Base-by-base conservation (phyloP, 768 basidiomycete genomes). In the Boletus rubroflammeus region DNA sequence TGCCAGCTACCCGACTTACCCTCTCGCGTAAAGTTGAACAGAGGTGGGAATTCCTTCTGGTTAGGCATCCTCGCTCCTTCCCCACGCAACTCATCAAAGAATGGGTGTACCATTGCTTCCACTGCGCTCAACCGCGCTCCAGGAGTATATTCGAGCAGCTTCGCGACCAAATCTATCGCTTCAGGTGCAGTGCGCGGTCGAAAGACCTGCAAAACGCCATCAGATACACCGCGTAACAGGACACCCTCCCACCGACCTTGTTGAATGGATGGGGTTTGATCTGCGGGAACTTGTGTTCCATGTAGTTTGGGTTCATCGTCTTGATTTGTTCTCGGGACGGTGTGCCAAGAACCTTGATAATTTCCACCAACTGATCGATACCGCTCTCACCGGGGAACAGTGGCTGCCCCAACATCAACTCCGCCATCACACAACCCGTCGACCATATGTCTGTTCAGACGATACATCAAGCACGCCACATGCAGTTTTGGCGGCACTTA, bases 271-370 rank as follows among this genome's bases (percentile, higher is more conserved):
- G 96, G n/a, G 95, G 93, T 71, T 96, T 94, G 79, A 99, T 99
- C 75, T 98, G 96, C 2, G 97, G 97, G 79, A 99, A 99, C 75
- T 98, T 98, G 84, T 99, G 97, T 70, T 99, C 97, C 97, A 98
- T 98, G 76, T 99, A 99, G 77, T 99, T 99, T 51, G 97, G 97
- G 75, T 99, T 99, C 97, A 99, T 99, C 62, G 97, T 98, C 86
- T 99, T 98, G 83, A 99, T 99, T 74, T 99, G 97, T 70, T 98
- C 97, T 62, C 96, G 80, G 55, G 97, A 95, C 3, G 97, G 97
- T 21, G 97, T 99, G 15, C 97, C 97, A 50, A 99, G 84, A 41
- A 99, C 94, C 73, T 99, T 99, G 86, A 99, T 99, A 64, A 99
- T 99, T 76, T 99, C 97, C 53, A 99, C 97, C 66, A 99, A 72